A percentile compares a stretch with the other conserved stretches of the same genome.
These are phyloP conservation scores for Actinidia arguta DNA, from an alignment of 179 eudicot genomes.

Conservation along the genomic window DNA sequence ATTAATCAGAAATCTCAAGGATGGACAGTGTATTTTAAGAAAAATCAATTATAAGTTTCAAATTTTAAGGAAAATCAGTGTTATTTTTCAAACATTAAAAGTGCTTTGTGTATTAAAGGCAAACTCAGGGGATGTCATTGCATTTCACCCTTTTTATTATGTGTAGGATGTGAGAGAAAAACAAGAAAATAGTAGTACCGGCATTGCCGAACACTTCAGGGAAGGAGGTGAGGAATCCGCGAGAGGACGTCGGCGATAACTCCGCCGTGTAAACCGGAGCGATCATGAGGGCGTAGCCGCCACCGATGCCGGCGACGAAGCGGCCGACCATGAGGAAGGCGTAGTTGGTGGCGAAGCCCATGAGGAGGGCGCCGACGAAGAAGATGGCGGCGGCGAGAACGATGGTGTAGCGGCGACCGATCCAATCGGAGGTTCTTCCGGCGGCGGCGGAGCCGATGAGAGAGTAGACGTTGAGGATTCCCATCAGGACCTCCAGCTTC, in stretches of 20 bases:
- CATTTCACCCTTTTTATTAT: too few species aligned
- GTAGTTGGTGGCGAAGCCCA: constrained; percentile 55
- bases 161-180: too few species aligned
- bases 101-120: too few species aligned
- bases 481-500: constrained; percentile 43
- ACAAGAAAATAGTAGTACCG: too few species aligned
- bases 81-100: too few species aligned
- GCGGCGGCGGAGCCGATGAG: constrained; percentile 54
- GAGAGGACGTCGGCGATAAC: constrained; percentile 52
- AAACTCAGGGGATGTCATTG: too few species aligned
- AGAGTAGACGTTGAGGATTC: constrained; percentile 47
- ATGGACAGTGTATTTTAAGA: too few species aligned
- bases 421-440: constrained; percentile 51
- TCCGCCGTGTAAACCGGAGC: constrained; percentile 64
- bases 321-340: constrained; percentile 55
- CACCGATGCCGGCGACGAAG: constrained; percentile 54
- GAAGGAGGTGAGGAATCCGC: constrained; percentile 60
- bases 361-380: constrained; percentile 48
- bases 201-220: constrained; percentile 59
- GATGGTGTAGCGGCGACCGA: constrained; percentile 51
- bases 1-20: too few species aligned
- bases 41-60: too few species aligned
- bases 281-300: constrained; percentile 49
- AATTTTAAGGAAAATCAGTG: too few species aligned
- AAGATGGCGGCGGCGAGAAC: constrained; percentile 44